phyloP scores from a whole-genome alignment of 2,329 filamentous ascomycete species.

The Trichoderma lentiforme region DNA sequence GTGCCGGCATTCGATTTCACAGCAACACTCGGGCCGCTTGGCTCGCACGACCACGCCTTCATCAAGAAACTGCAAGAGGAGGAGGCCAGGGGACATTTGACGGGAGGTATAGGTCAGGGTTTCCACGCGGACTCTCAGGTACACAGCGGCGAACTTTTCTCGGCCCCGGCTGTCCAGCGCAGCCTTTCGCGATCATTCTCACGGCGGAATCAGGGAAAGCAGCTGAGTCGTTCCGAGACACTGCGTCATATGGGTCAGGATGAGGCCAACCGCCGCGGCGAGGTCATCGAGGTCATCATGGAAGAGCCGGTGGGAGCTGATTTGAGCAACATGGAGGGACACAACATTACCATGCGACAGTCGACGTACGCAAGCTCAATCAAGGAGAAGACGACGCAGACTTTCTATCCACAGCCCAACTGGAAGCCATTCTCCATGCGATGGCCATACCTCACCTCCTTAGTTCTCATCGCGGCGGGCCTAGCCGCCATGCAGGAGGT shows the following conservation, averaged over 20 bases:
- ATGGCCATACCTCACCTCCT: slow-evolving; percentile 54
- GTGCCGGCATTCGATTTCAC: slow-evolving; percentile 44
- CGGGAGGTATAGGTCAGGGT: slow-evolving; percentile 56
- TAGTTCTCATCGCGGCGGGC: slow-evolving; percentile 52
- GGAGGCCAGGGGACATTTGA: slow-evolving; percentile 54
- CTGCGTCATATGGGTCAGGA: slow-evolving; percentile 52
- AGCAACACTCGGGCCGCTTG: slow-evolving; percentile 44
- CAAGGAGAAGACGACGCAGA: slow-evolving; percentile 39
- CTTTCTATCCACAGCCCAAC: slow-evolving; percentile 61
- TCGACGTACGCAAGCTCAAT: slow-evolving; percentile 34
- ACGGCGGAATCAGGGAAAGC: slow-evolving; percentile 27
- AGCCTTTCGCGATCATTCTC: slow-evolving; percentile 43
- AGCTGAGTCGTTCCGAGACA: slow-evolving; percentile 36
- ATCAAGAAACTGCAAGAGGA: slow-evolving; percentile 46
- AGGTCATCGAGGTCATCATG: slow-evolving; percentile 58
- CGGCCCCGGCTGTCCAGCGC: slow-evolving; percentile 33
- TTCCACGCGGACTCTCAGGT: slow-evolving; percentile 47
- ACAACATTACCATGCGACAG: slow-evolving; percentile 33
- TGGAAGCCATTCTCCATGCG: slow-evolving; percentile 67
- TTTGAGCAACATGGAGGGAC: slow-evolving; percentile 50
- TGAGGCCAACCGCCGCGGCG: slow-evolving; percentile 57
- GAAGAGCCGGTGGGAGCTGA: slow-evolving; percentile 43
- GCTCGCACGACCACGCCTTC: slow-evolving; percentile 44
- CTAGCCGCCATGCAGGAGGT: slow-evolving; percentile 54
- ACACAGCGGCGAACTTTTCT: slow-evolving; percentile 49